Percentiles rank a stretch among this genome's conserved stretches.
Evolutionary conservation across 2,329 filamentous ascomycete genomes (phyloP).

Genomic region (Talaromyces sp.): DNA sequence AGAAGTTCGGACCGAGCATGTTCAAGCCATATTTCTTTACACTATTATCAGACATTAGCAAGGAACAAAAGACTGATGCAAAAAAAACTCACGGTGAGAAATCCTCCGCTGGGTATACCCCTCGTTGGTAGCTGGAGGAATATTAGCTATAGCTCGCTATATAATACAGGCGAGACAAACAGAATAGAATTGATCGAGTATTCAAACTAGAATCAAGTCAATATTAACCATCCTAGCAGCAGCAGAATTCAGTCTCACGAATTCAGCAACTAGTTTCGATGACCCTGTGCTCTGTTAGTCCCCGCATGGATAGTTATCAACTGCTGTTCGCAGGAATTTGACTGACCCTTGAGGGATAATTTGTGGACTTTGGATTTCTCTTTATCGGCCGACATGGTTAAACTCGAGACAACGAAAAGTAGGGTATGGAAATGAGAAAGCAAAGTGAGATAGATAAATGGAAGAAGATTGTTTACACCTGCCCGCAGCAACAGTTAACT

Average conservation of each 20-base stretch:
- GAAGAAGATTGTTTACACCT: conserved; percentile 27
- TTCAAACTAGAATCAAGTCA: conserved; percentile 58
- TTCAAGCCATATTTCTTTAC: conserved; percentile 99
- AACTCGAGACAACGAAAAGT: not conserved
- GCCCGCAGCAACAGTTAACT: conserved; percentile 30
- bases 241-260: conserved; percentile 54
- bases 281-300: conserved; percentile 49
- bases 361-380: conserved; percentile 90
- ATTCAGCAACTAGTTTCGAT: conserved; percentile 87
- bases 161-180: conserved; percentile 41
- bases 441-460: not conserved
- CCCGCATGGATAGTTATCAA: conserved; percentile 1
- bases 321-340: not conserved
- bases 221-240: conserved; percentile 39
- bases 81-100: conserved; percentile 69
- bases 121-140: conserved; percentile 67
- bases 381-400: conserved; percentile 43
- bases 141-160: conserved; percentile 16
- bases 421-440: not conserved
- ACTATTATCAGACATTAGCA: conserved; percentile 21
- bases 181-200: conserved; percentile 97
- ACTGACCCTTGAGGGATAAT: conserved; percentile 57
- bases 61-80: not conserved
- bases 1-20: conserved; percentile 63
- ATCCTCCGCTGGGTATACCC: conserved; percentile 86